Evolutionary conservation across 2,329 filamentous ascomycete genomes (phyloP), one percentile per base, ranked within the genome.

Genomic region (Diaporthe sp.): DNA sequence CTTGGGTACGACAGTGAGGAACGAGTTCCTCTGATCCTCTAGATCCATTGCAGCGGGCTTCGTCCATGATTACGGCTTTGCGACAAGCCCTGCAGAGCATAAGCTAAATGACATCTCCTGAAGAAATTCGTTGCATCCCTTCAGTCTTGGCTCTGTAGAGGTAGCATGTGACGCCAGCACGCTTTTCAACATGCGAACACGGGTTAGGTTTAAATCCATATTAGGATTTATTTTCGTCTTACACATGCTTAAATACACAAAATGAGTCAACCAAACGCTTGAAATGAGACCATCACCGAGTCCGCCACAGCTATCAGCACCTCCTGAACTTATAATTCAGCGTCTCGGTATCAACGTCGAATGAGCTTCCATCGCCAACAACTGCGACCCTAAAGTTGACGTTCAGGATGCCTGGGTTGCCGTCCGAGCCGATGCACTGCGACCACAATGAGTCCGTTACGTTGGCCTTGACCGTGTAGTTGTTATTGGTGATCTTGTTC

Each of bases 371-470:
- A 60, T 81, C 80, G 34, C 82, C 82, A 42, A 74, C 79, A 25
- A 86, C 81, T 6, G 82, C 83, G 68, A 83, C 82, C 75, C 84
- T 82, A 81, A 85, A 85, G 80, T 85, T 85, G 81, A 86, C 81
- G 78, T 86, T 85, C 55, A 85, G 79, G 67, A 85, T 82, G 31
- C 84, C 84, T 49, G 84, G 80, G 78, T 78, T 80, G 49, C 84
- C 84, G 68, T 80, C 78, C 58, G 78, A 65, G 70, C 76, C 77
- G 12, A 81, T 81, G 81, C 85, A 85, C 15, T 81, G 79, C 31
- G 83, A 85, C 83, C 84, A 86, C 17, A 81, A 82, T 65, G 81
- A 78, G 57, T 72, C 74, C 70, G 39, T 72, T 25, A 78, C 79
- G 55, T 81, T 81, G 37, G 80, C 76, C 72, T 78, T 79, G 76